Conservation (phyloP, 164 flowering plant species). For the Kalanchoe fedtschenkoi region DNA sequence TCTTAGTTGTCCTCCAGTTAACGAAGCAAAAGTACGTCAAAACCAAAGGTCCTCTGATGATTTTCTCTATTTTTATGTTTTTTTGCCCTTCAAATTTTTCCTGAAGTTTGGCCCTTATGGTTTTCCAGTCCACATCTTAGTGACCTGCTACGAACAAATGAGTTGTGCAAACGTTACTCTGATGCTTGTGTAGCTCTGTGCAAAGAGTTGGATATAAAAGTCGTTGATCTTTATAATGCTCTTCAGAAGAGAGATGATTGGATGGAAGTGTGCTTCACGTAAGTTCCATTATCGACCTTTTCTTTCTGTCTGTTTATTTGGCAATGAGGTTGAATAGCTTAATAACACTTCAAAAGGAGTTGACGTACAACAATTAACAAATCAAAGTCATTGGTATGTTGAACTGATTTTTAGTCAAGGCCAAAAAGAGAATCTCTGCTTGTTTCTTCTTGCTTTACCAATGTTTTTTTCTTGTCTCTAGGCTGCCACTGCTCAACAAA, state of each 20-base stretch:
- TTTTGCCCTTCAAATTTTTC: not conserved
- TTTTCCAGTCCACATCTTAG: constrained; percentile 39
- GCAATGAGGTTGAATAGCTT: not conserved
- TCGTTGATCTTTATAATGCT: constrained; percentile 66
- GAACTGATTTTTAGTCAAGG: not conserved
- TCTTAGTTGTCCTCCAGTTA: constrained; percentile 54
- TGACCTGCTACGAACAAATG: constrained; percentile 63
- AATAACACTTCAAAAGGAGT: too few species aligned
- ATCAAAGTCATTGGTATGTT: not conserved
- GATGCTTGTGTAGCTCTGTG: constrained; percentile 76
- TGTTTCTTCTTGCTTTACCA: not conserved
- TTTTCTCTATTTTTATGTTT: not conserved
- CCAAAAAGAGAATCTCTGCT: not conserved
- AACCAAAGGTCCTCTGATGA: constrained; percentile 32
- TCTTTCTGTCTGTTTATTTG: not conserved
- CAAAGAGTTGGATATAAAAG: constrained; percentile 57
- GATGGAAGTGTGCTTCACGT: constrained; percentile 70
- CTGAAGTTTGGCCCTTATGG: constrained; percentile 2
- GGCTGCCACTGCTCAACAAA: too few species aligned
- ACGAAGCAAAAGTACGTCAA: constrained; percentile 46
- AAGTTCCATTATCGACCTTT: constrained; percentile 20
- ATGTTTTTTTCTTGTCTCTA: not conserved
- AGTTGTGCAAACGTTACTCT: constrained; percentile 54
- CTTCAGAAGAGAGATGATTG: constrained; percentile 61
- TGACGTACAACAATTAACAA: too few species aligned